Conservation (phyloP, 352 stramenopile genomes). For the Phytophthora crassamura region DNA sequence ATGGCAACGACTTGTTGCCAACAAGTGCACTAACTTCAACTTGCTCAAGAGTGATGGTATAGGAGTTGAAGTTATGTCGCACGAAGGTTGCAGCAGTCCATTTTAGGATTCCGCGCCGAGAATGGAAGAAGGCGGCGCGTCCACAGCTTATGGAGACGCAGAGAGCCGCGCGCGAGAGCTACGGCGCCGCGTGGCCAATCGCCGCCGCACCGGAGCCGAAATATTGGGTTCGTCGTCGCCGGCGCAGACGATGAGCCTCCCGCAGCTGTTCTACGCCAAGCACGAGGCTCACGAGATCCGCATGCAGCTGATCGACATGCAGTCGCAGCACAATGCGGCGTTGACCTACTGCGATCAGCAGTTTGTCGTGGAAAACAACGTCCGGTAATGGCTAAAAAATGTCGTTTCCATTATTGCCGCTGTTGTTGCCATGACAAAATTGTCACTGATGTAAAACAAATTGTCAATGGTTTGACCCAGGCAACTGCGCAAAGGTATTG, state of each 20-base stretch:
- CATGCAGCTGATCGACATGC: conserved; percentile 59
- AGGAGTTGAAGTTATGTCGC: conserved; percentile 40
- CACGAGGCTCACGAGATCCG: conserved; percentile 57
- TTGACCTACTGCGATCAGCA: conserved; percentile 65
- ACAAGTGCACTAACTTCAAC: conserved; percentile 21
- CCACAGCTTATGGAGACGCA: background rate
- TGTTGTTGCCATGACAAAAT: too few relatives aligned
- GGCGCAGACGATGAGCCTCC: conserved; percentile 31
- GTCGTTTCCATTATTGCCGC: background rate
- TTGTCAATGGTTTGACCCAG: conserved; percentile 18
- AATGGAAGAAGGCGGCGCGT: conserved; percentile 20
- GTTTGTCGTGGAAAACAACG: conserved; percentile 57
- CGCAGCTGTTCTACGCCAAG: conserved; percentile 42
- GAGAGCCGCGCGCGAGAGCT: conserved; percentile 59
- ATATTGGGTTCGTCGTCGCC: conserved; percentile 8
- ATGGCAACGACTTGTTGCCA: too few relatives aligned
- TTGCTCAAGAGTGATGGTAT: conserved; percentile 38
- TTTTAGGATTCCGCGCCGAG: background rate
- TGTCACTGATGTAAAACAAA: too few relatives aligned
- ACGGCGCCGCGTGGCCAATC: conserved; percentile 55
- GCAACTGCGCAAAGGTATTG: conserved; percentile 48
- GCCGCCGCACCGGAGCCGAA: conserved; percentile 9
- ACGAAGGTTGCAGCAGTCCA: conserved; percentile 44
- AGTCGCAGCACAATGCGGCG: conserved; percentile 49
- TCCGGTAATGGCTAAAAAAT: conserved; percentile 38